Evolutionary conservation across 306 rosid genomes (phyloP).

Genomic region (Rubus idaeus): DNA sequence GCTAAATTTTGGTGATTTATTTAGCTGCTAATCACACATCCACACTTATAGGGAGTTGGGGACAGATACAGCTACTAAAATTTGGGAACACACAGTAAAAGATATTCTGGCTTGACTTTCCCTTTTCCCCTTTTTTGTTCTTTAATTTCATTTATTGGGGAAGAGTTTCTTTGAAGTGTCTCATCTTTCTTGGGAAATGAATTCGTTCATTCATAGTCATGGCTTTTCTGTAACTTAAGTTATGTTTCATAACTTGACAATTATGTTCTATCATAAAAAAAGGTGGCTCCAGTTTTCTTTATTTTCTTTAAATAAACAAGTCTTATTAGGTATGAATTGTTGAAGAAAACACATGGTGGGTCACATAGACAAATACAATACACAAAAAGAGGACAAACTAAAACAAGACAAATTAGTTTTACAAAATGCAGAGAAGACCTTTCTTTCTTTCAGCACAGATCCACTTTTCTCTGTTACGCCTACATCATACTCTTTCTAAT

Average conservation of each 20-base stretch:
- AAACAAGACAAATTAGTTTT: constrained; percentile 1
- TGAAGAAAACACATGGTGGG: constrained; percentile 26
- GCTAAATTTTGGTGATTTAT: background rate
- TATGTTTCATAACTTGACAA: background rate
- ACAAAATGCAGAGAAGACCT: background rate
- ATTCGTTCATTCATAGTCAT: background rate
- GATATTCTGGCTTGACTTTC: constrained; percentile 12
- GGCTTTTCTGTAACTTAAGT: constrained; percentile 1
- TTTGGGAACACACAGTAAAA: background rate
- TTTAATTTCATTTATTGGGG: background rate
- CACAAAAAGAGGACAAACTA: constrained; percentile 5
- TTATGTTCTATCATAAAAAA: background rate
- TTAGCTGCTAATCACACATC: constrained; percentile 7
- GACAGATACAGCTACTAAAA: background rate
- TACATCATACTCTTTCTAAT: background rate
- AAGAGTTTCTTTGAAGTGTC: background rate
- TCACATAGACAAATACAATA: background rate
- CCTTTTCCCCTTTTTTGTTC: background rate
- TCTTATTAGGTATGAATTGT: constrained; percentile 9
- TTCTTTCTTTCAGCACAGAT: background rate
- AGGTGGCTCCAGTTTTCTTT: background rate
- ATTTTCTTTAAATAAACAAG: background rate
- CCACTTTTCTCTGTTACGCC: background rate
- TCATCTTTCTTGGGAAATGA: constrained; percentile 3
- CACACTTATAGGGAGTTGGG: background rate